Evolutionary conservation across 139 green algal genomes (phyloP).

Genomic region (Auxenochlorella pyrenoidosa): DNA sequence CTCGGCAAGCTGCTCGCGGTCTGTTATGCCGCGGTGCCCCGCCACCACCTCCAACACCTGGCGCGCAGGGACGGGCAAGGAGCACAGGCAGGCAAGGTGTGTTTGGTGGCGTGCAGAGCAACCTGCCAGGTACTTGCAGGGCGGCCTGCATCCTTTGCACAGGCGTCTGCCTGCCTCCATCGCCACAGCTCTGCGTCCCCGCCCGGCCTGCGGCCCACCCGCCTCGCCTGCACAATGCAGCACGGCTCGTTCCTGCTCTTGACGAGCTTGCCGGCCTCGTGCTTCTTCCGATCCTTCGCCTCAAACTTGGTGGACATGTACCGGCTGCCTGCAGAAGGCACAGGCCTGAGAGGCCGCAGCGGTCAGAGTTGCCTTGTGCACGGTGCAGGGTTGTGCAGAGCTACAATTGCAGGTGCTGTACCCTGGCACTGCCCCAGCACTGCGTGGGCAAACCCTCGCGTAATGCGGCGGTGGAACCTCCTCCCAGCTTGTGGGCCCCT

Average conservation of each 20-base stretch:
- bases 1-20: constrained; percentile 44
- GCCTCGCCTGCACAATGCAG: constrained; percentile 65
- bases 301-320: constrained; percentile 48
- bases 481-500: too few species aligned
- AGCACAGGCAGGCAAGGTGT: not conserved
- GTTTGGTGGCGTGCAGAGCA: not conserved
- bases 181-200: not conserved
- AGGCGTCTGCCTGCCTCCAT: not conserved
- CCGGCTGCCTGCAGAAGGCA: not conserved
- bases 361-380: too few species aligned
- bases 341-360: not conserved
- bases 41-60: constrained; percentile 76
- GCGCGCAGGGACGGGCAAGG: not conserved
- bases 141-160: not conserved
- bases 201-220: not conserved
- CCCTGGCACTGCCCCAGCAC: not conserved
- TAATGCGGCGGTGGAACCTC: not conserved
- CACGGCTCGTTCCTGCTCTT: constrained; percentile 93
- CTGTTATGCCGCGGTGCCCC: constrained; percentile 40
- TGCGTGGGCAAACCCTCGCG: not conserved
- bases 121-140: too few species aligned
- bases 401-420: not conserved
- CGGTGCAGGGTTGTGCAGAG: not conserved
- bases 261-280: constrained; percentile 63
- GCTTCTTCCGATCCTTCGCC: constrained; percentile 85